Evolutionary conservation across 2,329 filamentous ascomycete genomes (phyloP).

Genomic region (Ascochyta rabiei): DNA sequence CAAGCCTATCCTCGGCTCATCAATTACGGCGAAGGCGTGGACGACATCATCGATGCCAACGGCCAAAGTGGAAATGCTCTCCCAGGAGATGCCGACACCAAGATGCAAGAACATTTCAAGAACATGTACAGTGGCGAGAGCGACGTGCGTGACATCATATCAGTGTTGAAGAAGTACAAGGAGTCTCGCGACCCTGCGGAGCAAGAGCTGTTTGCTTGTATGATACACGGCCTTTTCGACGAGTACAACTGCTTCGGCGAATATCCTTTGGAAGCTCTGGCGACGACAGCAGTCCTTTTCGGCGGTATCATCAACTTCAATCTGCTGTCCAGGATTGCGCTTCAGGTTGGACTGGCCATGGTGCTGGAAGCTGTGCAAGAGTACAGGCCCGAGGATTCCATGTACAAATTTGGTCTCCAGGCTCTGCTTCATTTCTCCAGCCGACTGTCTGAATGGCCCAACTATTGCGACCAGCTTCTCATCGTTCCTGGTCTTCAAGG

Average conservation of each 20-base stretch:
- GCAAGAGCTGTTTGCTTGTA: conserved; percentile 95
- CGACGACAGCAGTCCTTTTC: conserved; percentile 94
- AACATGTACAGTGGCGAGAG: conserved; percentile 95
- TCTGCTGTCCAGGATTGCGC: conserved; percentile 84
- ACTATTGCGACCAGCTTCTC: conserved; percentile 84
- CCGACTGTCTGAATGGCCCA: conserved; percentile 91
- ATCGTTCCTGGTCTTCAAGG: conserved; percentile 81
- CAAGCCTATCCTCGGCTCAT: conserved; percentile 92
- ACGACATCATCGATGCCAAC: conserved; percentile 88
- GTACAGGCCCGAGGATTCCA: conserved; percentile 79
- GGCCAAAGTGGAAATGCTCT: conserved; percentile 81
- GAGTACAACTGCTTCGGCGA: conserved; percentile 95
- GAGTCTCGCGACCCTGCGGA: conserved; percentile 81
- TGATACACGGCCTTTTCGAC: conserved; percentile 97
- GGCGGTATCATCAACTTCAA: conserved; percentile 95
- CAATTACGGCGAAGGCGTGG: conserved; percentile 92
- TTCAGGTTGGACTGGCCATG: conserved; percentile 95
- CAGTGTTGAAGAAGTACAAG: conserved; percentile 85
- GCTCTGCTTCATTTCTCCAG: conserved; percentile 86
- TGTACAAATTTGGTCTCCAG: conserved; percentile 98
- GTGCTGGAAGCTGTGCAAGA: conserved; percentile 95
- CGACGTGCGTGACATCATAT: conserved; percentile 83
- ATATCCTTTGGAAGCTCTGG: conserved; percentile 93
- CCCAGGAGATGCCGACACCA: conserved; percentile 76
- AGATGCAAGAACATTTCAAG: conserved; percentile 98